A percentile compares a stretch with the other conserved stretches of the same genome.
Conservation (phyloP, 2,329 filamentous ascomycete species). For the Fusarium concolor region DNA sequence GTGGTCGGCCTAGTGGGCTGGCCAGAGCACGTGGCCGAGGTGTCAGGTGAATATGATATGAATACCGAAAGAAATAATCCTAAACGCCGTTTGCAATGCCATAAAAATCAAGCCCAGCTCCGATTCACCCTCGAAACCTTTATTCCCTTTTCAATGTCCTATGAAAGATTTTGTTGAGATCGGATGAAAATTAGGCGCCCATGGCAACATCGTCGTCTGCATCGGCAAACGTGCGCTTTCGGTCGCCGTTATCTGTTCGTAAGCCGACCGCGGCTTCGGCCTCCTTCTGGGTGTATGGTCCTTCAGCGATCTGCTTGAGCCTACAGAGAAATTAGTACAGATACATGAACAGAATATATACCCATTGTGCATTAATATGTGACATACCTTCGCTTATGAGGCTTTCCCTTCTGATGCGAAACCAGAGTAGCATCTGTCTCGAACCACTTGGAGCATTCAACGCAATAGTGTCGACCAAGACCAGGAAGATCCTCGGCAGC, state of each 20-base stretch:
- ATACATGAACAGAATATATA: conserved; percentile 2
- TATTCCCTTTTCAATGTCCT: not conserved
- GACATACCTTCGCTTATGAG: conserved; percentile 83
- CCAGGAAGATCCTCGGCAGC: conserved; percentile 88
- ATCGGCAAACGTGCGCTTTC: conserved; percentile 25
- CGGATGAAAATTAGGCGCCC: conserved; percentile 44
- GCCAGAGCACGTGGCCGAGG: conserved; percentile 60
- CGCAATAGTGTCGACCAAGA: conserved; percentile 86
- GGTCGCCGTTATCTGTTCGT: conserved; percentile 70
- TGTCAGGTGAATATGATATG: conserved; percentile 52
- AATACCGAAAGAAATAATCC: conserved; percentile 18
- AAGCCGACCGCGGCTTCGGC: conserved; percentile 84
- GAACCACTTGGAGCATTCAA: conserved; percentile 96
- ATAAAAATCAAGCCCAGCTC: conserved; percentile 20
- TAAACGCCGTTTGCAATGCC: conserved; percentile 33
- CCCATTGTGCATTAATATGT: conserved; percentile 2
- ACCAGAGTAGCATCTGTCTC: conserved; percentile 83
- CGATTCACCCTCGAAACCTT: conserved; percentile 11
- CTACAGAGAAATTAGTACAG: conserved; percentile 59
- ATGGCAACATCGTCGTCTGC: conserved; percentile 50
- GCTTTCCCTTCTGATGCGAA: conserved; percentile 85
- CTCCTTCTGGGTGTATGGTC: conserved; percentile 86
- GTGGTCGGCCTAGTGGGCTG: conserved; percentile 60
- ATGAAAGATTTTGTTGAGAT: conserved; percentile 13
- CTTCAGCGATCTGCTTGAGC: conserved; percentile 83